Evolutionary conservation across 495 filamentous ascomycete species (phyloP).

Genomic region (Aspergillus kassunensis): DNA sequence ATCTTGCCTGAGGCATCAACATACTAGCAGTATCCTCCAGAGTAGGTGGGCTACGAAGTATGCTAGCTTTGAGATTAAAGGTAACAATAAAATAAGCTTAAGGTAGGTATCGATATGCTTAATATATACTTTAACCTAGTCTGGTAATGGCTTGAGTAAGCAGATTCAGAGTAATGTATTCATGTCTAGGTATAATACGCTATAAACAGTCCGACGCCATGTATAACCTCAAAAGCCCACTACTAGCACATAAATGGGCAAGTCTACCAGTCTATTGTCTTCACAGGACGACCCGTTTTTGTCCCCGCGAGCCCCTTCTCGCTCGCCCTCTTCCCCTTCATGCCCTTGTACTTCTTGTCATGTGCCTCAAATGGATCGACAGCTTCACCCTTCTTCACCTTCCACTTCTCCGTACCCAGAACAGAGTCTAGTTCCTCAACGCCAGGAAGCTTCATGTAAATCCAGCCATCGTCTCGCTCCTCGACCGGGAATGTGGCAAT

Average conservation of each 20-base stretch:
- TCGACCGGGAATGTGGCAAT: slow-evolving; percentile 86
- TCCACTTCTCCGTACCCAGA: slow-evolving; percentile 80
- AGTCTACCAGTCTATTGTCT: slow-evolving; percentile 66
- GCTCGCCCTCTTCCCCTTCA: slow-evolving; percentile 54
- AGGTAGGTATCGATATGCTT: neutral
- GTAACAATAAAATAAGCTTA: too few species aligned
- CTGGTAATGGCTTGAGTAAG: neutral
- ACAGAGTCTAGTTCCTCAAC: slow-evolving; percentile 80
- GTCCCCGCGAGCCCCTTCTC: slow-evolving; percentile 38
- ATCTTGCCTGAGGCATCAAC: neutral
- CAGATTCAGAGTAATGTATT: neutral
- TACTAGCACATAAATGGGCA: neutral
- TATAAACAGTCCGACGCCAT: slow-evolving; percentile 1
- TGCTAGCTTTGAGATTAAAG: too few species aligned
- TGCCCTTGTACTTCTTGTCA: slow-evolving; percentile 59
- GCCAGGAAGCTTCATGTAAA: slow-evolving; percentile 82
- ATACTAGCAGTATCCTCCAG: too few species aligned
- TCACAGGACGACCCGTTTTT: slow-evolving; percentile 40
- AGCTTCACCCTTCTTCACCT: slow-evolving; percentile 70
- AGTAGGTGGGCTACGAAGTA: too few species aligned
- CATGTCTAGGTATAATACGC: slow-evolving; percentile 8
- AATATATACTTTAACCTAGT: neutral
- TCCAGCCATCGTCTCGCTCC: slow-evolving; percentile 72
- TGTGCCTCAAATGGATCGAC: slow-evolving; percentile 61
- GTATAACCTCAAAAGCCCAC: neutral